A percentile compares a stretch with the other conserved stretches of the same genome.
These are phyloP conservation scores for Thuja plicata DNA, from an alignment of 83 land plant genomes.

Conservation along the genomic window DNA sequence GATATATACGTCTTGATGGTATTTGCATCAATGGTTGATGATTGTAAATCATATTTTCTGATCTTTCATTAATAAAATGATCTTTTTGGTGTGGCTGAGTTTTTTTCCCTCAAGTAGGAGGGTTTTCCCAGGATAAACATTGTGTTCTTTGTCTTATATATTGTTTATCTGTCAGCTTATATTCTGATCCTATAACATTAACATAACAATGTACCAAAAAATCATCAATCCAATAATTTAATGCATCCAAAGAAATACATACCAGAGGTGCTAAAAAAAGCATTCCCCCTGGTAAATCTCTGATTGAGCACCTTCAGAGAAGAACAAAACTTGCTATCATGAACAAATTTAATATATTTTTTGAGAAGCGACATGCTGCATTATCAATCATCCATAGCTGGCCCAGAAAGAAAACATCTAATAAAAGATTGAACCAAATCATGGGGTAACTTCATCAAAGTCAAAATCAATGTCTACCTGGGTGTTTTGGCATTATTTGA, in stretches of 20 bases:
- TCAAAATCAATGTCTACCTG: conserved; percentile 12
- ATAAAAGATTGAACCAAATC: background rate
- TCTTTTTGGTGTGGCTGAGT: too few species aligned
- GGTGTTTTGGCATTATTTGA: conserved; percentile 22
- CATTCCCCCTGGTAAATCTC: background rate
- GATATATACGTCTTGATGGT: too few species aligned
- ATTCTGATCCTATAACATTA: too few species aligned
- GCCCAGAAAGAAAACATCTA: background rate
- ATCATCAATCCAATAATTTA: background rate
- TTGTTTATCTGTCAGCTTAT: too few species aligned
- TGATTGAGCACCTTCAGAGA: background rate
- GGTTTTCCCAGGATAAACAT: too few species aligned
- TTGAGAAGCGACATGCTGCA: background rate
- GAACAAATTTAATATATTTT: background rate
- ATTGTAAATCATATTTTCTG: too few species aligned
- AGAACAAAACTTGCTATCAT: background rate
- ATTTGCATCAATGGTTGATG: too few species aligned
- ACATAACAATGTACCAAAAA: background rate
- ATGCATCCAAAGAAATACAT: background rate
- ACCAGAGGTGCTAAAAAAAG: conserved; percentile 2
- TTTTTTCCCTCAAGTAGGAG: too few species aligned
- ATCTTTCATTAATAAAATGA: too few species aligned
- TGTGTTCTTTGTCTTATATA: too few species aligned
- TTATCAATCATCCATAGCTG: background rate
- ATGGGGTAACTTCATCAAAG: background rate